Percentiles rank a stretch among this genome's conserved stretches.
Evolutionary conservation across 495 filamentous ascomycete species (phyloP).

Genomic region (Margaritispora aquatica): DNA sequence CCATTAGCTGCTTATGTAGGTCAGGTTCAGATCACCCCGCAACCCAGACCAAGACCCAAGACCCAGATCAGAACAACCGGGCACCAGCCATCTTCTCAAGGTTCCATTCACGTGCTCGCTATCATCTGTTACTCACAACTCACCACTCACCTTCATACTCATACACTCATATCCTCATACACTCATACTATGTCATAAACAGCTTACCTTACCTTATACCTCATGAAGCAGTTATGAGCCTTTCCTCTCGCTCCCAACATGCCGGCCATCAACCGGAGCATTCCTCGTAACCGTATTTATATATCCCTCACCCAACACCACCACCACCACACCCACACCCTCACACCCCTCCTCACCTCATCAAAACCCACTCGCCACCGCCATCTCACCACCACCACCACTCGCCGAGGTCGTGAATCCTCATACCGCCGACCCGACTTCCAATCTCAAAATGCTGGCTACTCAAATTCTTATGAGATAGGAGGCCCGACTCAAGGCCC

Average conservation of each 20-base stretch:
- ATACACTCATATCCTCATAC: no score
- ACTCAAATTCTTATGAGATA: conserved; percentile 72
- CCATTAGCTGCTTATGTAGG: no score
- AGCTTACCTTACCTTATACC: no score
- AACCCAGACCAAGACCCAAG: no score
- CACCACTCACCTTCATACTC: neutral
- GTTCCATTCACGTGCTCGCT: neutral
- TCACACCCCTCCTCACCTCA: no score
- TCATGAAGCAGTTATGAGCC: conserved; percentile 20
- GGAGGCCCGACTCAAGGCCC: conserved; percentile 48
- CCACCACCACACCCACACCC: neutral
- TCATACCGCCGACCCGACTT: conserved; percentile 60
- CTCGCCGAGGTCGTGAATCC: conserved; percentile 23
- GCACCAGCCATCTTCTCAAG: no score
- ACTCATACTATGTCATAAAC: neutral
- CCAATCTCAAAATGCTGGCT: conserved; percentile 41
- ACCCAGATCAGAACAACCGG: no score
- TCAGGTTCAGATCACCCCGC: neutral
- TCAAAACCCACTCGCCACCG: conserved; percentile 3
- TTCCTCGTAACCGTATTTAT: conserved; percentile 7
- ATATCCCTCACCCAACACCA: neutral
- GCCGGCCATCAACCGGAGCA: conserved; percentile 21
- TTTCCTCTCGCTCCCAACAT: conserved; percentile 6
- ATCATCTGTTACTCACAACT: neutral
- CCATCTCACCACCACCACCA: conserved; percentile 8